Conservation (phyloP, 2,329 filamentous ascomycete species). For the Penicillium vulpinum region DNA sequence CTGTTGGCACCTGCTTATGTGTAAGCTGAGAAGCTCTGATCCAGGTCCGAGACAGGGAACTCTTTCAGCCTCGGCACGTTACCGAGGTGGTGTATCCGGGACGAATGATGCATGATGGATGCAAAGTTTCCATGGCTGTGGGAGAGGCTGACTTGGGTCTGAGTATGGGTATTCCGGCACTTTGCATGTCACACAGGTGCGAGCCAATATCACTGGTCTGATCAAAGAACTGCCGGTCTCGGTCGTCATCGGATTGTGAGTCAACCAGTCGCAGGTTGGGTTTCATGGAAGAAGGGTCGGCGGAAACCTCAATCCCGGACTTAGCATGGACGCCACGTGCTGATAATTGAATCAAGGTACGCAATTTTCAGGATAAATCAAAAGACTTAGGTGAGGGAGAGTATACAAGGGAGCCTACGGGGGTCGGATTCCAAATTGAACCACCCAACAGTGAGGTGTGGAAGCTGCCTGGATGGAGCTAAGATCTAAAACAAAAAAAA, state of each 20-base stretch:
- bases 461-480: neutral
- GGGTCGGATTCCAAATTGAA: constrained; percentile 18
- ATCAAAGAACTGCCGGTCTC: constrained; percentile 1
- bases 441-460: constrained; percentile 12
- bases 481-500: neutral
- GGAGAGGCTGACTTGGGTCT: constrained; percentile 3
- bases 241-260: constrained; percentile 8
- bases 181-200: constrained; percentile 11
- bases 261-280: constrained; percentile 14
- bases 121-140: constrained; percentile 4
- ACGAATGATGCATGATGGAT: constrained; percentile 9
- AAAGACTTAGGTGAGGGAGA: constrained; percentile 1
- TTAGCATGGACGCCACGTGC: constrained; percentile 14
- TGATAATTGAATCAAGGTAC: constrained; percentile 10
- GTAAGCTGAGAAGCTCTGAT: neutral
- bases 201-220: constrained; percentile 4
- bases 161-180: constrained; percentile 10
- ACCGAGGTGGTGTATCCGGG: neutral
- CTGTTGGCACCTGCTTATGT: neutral
- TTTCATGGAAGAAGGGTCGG: neutral
- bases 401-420: constrained; percentile 10
- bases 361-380: constrained; percentile 4
- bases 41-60: neutral
- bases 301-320: constrained; percentile 1
- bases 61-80: constrained; percentile 11